phyloP scores from a whole-genome alignment of 1,284 basidiomycete species.

The Papiliotrema fonsecae region DNA sequence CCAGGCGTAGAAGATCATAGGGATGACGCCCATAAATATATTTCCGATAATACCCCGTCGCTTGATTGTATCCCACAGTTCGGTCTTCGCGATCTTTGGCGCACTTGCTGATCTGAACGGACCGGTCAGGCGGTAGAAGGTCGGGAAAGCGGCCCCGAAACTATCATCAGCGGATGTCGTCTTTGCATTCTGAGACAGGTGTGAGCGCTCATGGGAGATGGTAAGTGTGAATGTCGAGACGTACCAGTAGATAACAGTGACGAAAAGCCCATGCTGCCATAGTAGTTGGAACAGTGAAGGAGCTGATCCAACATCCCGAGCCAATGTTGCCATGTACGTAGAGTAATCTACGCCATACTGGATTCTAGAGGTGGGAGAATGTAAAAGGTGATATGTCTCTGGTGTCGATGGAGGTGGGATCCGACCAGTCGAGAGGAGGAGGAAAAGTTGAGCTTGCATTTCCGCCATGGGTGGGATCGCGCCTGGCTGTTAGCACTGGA shows the following conservation, averaged over 20 bases:
- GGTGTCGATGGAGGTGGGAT: slow-evolving; percentile 52
- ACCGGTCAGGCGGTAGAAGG: slow-evolving; percentile 60
- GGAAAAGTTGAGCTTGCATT: slow-evolving; percentile 62
- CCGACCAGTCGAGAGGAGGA: slow-evolving; percentile 53
- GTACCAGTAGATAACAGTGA: slow-evolving; percentile 58
- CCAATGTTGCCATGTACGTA: slow-evolving; percentile 58
- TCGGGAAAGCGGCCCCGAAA: slow-evolving; percentile 60
- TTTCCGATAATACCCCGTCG: slow-evolving; percentile 59
- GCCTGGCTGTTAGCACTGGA: slow-evolving; percentile 37
- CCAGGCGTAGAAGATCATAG: slow-evolving; percentile 53
- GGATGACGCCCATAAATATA: slow-evolving; percentile 59
- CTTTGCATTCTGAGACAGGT: no score
- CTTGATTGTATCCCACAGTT: slow-evolving; percentile 62
- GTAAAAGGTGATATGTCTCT: slow-evolving; percentile 59
- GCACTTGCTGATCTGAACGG: slow-evolving; percentile 52
- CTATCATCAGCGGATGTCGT: slow-evolving; percentile 24
- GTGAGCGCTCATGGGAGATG: no score
- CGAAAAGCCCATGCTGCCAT: slow-evolving; percentile 55
- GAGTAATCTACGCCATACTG: slow-evolving; percentile 56
- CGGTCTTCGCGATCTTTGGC: slow-evolving; percentile 54
- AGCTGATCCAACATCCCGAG: slow-evolving; percentile 59
- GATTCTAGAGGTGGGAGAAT: slow-evolving; percentile 56
- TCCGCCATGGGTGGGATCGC: slow-evolving; percentile 65
- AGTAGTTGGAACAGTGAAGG: slow-evolving; percentile 55
- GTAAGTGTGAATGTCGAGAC: slow-evolving; percentile 20